phyloP scores from a whole-genome alignment of 257 asterid genomes.

The Capsicum rhomboideum region DNA sequence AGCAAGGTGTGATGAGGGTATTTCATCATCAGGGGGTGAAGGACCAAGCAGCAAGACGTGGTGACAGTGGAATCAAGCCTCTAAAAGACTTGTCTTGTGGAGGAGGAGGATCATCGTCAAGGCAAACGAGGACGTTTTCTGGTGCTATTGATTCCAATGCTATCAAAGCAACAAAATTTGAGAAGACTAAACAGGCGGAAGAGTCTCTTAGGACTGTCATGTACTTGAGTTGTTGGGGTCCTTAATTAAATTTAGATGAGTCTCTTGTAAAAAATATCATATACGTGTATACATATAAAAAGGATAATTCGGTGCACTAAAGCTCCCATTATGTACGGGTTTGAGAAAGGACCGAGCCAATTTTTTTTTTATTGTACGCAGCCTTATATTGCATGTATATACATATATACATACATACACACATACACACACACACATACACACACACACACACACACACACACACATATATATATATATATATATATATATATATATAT shows the following conservation, averaged over 20 bases:
- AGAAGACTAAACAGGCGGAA: constrained; percentile 34
- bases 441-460: too few species aligned
- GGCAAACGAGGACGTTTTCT: constrained; percentile 24
- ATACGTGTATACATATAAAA: not conserved
- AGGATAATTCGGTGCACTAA: too few species aligned
- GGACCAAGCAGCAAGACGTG: constrained; percentile 31
- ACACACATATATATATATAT: too few species aligned
- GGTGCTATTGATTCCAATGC: constrained; percentile 21
- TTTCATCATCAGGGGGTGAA: constrained; percentile 47
- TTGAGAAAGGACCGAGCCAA: too few species aligned
- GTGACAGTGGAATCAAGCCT: constrained; percentile 10
- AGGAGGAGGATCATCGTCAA: constrained; percentile 6
- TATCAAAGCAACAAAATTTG: constrained; percentile 7
- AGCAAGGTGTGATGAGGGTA: constrained; percentile 22
- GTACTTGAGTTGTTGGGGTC: constrained; percentile 76
- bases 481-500: too few species aligned
- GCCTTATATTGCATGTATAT: too few species aligned
- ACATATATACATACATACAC: too few species aligned
- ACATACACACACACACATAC: too few species aligned
- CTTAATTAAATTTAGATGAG: not conserved
- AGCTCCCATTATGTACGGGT: too few species aligned
- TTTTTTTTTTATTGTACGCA: too few species aligned
- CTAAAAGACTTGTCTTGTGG: constrained; percentile 14
- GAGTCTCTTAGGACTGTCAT: constrained; percentile 55
- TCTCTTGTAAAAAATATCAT: not conserved